Percentiles rank a stretch among this genome's conserved stretches.
These are phyloP conservation scores for Athelia psychrophila DNA, from an alignment of 1,284 basidiomycete species.

Conservation along the genomic window DNA sequence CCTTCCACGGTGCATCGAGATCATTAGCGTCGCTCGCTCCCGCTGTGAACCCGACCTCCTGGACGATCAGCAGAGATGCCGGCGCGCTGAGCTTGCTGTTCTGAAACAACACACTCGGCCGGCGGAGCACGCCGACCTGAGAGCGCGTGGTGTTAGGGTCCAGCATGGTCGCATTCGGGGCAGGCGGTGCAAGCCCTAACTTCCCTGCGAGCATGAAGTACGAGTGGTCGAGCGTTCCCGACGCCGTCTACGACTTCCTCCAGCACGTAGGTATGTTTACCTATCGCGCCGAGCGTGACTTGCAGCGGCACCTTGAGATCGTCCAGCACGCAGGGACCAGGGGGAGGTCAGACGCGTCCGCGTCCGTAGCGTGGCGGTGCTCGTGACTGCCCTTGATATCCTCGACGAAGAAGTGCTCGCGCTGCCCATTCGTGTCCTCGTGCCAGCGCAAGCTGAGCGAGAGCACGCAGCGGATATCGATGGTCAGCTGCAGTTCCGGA, in stretches of 20 bases:
- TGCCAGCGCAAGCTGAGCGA: conserved; percentile 79
- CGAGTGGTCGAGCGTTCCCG: conserved; percentile 52
- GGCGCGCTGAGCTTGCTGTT: conserved; percentile 74
- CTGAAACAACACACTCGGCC: conserved; percentile 72
- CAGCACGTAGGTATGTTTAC: conserved; percentile 66
- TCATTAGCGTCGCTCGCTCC: conserved; percentile 48
- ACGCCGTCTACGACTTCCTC: conserved; percentile 74
- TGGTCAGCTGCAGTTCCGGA: conserved; percentile 58
- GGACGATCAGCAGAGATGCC: conserved; percentile 71
- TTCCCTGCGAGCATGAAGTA: not conserved
- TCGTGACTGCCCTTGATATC: conserved; percentile 69
- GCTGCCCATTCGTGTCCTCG: conserved; percentile 58
- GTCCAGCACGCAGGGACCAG: conserved; percentile 35
- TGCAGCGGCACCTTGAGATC: conserved; percentile 67
- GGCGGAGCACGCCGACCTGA: conserved; percentile 67
- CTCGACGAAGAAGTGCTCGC: conserved; percentile 75
- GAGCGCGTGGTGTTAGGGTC: conserved; percentile 59
- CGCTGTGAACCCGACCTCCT: conserved; percentile 52
- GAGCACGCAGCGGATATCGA: conserved; percentile 76
- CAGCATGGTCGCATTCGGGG: conserved; percentile 15
- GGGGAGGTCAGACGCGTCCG: conserved; percentile 15
- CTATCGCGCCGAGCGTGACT: conserved; percentile 57
- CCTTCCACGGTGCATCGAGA: conserved; percentile 66
- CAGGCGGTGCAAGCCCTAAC: conserved; percentile 21
- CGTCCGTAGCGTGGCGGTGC: conserved; percentile 20